A percentile compares a stretch with the other conserved stretches of the same genome.
Evolutionary conservation across 352 stramenopile species (phyloP).

Genomic region (Globisporangium orthogonon): DNA sequence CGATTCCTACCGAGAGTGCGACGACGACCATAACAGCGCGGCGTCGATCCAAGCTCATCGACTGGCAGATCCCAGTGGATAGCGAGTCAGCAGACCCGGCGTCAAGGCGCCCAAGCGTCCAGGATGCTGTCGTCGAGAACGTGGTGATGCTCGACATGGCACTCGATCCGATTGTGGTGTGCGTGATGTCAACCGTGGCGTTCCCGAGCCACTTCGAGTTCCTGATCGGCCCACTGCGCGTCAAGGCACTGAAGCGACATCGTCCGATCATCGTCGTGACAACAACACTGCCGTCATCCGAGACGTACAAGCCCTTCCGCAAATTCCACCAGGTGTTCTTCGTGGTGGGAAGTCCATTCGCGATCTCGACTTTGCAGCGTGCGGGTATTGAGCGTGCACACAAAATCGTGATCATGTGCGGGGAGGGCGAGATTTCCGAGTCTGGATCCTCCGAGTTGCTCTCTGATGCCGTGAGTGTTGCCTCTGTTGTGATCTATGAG

Average conservation of each 20-base stretch:
- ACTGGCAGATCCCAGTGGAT: slow-evolving; percentile 20
- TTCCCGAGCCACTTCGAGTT: slow-evolving; percentile 79
- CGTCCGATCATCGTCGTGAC: slow-evolving; percentile 69
- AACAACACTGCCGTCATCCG: slow-evolving; percentile 39
- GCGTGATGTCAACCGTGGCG: slow-evolving; percentile 39
- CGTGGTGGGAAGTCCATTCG: slow-evolving; percentile 58
- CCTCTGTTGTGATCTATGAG: background rate
- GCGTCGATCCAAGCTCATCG: slow-evolving; percentile 25
- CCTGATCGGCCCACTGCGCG: slow-evolving; percentile 62
- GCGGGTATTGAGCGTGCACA: slow-evolving; percentile 57
- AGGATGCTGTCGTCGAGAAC: slow-evolving; percentile 50
- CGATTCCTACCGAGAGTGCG: background rate
- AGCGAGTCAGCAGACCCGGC: background rate
- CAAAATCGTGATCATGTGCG: slow-evolving; percentile 70
- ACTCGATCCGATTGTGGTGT: slow-evolving; percentile 62
- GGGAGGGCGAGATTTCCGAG: slow-evolving; percentile 44
- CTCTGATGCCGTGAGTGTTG: slow-evolving; percentile 47
- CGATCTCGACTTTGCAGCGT: slow-evolving; percentile 44
- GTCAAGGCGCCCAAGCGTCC: slow-evolving; percentile 16
- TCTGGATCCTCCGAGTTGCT: slow-evolving; percentile 64
- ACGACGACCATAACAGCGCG: slow-evolving; percentile 2
- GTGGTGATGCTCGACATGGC: slow-evolving; percentile 42
- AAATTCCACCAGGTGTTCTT: slow-evolving; percentile 75
- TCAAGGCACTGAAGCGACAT: slow-evolving; percentile 60
- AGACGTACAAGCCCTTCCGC: slow-evolving; percentile 58